A percentile compares a stretch with the other conserved stretches of the same genome.
Conservation (phyloP, 257 asterid genomes). For the Petunia axillaris region DNA sequence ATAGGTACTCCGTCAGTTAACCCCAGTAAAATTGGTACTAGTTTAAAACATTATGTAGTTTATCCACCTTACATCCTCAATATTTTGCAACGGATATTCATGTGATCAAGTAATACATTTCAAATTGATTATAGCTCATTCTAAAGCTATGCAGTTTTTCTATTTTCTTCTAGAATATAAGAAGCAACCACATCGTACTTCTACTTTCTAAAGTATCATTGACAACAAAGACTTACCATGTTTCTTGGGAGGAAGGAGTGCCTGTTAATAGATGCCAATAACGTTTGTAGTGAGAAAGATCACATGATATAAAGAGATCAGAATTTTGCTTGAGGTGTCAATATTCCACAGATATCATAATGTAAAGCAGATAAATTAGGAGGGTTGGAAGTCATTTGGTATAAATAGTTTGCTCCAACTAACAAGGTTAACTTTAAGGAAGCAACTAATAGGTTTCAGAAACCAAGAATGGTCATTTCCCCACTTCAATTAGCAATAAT, state of each 20-base stretch:
- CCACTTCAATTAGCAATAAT: neutral
- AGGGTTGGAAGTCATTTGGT: constrained; percentile 11
- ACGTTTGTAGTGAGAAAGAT: neutral
- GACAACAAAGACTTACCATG: neutral
- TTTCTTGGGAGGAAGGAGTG: constrained; percentile 3
- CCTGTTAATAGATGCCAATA: neutral
- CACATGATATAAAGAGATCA: constrained; percentile 11
- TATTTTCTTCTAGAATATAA: neutral
- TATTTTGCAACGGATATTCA: neutral
- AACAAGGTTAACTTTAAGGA: constrained; percentile 10
- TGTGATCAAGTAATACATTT: neutral
- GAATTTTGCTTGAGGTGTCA: constrained; percentile 2
- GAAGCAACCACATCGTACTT: neutral
- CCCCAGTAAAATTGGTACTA: neutral
- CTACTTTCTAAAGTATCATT: neutral
- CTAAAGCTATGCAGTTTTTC: neutral
- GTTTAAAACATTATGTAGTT: neutral
- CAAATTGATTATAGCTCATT: neutral
- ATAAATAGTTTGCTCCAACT: neutral
- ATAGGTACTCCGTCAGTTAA: neutral
- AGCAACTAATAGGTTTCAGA: constrained; percentile 9
- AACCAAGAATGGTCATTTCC: constrained; percentile 9
- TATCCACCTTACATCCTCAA: neutral
- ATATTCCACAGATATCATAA: neutral
- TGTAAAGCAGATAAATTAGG: neutral